phyloP scores from a whole-genome alignment of 768 basidiomycete species.

The Boletus fagicola region DNA sequence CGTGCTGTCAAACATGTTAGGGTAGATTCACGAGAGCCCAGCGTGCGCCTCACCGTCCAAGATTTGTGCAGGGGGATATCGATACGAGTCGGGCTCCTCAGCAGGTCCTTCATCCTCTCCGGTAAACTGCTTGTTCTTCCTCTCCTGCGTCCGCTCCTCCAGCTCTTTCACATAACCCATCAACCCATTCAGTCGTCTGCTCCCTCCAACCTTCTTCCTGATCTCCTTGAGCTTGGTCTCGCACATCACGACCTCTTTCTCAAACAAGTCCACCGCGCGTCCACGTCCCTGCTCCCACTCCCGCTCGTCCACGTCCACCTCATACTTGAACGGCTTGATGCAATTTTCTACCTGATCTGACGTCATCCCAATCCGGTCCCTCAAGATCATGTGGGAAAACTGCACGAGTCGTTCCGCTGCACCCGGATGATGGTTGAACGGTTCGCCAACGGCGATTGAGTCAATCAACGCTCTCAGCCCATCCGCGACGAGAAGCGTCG shows the following conservation, averaged over 20 bases:
- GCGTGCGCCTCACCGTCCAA: slow-evolving; percentile 69
- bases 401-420: slow-evolving; percentile 88
- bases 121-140: slow-evolving; percentile 50
- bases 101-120: slow-evolving; percentile 36
- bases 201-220: slow-evolving; percentile 83
- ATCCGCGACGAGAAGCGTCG: slow-evolving; percentile 92
- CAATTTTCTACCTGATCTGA: slow-evolving; percentile 99
- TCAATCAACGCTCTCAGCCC: slow-evolving; percentile 88
- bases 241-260: slow-evolving; percentile 81
- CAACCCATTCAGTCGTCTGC: slow-evolving; percentile 70
- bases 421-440: slow-evolving; percentile 86
- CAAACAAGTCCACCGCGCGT: slow-evolving; percentile 73
- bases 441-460: slow-evolving; percentile 83
- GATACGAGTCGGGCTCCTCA: slow-evolving; percentile 71
- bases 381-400: slow-evolving; percentile 89
- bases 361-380: slow-evolving; percentile 92
- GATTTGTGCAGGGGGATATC: slow-evolving; percentile 88
- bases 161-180: slow-evolving; percentile 78
- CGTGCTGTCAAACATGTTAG: slow-evolving; percentile 56
- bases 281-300: slow-evolving; percentile 90
- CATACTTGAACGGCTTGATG: slow-evolving; percentile 99
- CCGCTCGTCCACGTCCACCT: slow-evolving; percentile 87
- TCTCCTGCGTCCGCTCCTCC: slow-evolving; percentile 74
- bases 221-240: slow-evolving; percentile 87
- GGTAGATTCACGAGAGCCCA: not conserved